phyloP scores from a whole-genome alignment of 2,329 filamentous ascomycete species.

The Tricladium varicosporioides region DNA sequence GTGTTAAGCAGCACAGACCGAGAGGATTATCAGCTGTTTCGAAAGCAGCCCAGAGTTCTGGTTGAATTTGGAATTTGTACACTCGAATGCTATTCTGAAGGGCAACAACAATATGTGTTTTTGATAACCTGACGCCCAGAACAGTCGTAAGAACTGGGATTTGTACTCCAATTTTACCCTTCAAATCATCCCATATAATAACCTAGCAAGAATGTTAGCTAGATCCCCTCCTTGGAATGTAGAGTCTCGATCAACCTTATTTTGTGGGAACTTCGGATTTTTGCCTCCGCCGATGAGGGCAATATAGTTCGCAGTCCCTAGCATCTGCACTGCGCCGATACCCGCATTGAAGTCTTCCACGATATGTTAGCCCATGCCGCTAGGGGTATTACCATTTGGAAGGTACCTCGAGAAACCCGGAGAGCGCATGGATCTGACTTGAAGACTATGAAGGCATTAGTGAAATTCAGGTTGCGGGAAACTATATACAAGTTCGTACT shows the following conservation, averaged over 20 bases:
- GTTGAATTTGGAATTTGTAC: slow-evolving; percentile 74
- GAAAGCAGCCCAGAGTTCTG: slow-evolving; percentile 69
- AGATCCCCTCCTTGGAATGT: neutral
- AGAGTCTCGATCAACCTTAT: slow-evolving; percentile 57
- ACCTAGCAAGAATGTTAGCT: slow-evolving; percentile 46
- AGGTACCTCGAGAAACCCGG: slow-evolving; percentile 57
- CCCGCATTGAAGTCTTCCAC: slow-evolving; percentile 72
- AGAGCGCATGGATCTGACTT: slow-evolving; percentile 70
- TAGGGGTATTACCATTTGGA: neutral
- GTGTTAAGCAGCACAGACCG: slow-evolving; percentile 76
- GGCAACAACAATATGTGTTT: slow-evolving; percentile 74
- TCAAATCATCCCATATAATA: slow-evolving; percentile 88
- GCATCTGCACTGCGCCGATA: slow-evolving; percentile 80
- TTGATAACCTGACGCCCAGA: slow-evolving; percentile 74
- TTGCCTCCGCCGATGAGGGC: slow-evolving; percentile 87
- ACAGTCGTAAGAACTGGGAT: slow-evolving; percentile 80
- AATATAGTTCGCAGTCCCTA: slow-evolving; percentile 81
- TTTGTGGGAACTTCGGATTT: slow-evolving; percentile 80
- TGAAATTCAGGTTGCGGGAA: neutral
- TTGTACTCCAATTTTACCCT: slow-evolving; percentile 70
- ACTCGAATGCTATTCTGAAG: slow-evolving; percentile 79
- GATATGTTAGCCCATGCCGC: slow-evolving; percentile 15
- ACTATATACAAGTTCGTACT: slow-evolving; percentile 49
- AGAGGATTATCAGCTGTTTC: slow-evolving; percentile 83
- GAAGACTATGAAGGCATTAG: slow-evolving; percentile 54